These are phyloP conservation scores for Strobilomyces confusus DNA, from an alignment of 768 basidiomycete genomes.

Conservation along the genomic window DNA sequence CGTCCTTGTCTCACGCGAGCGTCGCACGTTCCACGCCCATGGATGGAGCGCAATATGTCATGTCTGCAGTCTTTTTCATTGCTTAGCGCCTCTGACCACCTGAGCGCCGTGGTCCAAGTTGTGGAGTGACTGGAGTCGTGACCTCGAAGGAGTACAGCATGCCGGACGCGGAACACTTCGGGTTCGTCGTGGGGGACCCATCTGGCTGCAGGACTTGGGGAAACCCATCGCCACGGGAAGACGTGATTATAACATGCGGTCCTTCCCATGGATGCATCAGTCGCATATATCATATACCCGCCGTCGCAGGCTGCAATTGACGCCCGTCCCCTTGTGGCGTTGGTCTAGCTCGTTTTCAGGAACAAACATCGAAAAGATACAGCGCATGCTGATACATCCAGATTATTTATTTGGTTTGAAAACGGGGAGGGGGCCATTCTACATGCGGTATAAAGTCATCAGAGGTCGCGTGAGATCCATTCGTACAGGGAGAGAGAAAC, in stretches of 20 bases:
- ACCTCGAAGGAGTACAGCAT: too few species aligned
- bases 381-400: background rate
- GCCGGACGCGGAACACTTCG: background rate
- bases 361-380: background rate
- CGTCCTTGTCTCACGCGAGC: background rate
- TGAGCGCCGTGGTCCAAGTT: background rate
- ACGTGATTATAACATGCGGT: background rate
- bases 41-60: background rate
- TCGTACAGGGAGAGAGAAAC: background rate
- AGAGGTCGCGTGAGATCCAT: background rate
- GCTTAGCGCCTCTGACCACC: too few species aligned
- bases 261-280: background rate
- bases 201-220: too few species aligned
- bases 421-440: background rate
- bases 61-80: background rate
- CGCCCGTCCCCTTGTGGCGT: background rate
- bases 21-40: conserved; percentile 1
- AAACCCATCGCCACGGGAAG: background rate
- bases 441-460: background rate
- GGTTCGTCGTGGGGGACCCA: too few species aligned
- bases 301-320: too few species aligned
- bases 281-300: background rate
- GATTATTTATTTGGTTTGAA: background rate
- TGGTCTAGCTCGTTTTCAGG: background rate
- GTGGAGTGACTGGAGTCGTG: too few species aligned